Percentiles rank a stretch among this genome's conserved stretches.
Evolutionary conservation across 2,329 filamentous ascomycete species (phyloP).

Genomic region (Graphilbum fragrans): DNA sequence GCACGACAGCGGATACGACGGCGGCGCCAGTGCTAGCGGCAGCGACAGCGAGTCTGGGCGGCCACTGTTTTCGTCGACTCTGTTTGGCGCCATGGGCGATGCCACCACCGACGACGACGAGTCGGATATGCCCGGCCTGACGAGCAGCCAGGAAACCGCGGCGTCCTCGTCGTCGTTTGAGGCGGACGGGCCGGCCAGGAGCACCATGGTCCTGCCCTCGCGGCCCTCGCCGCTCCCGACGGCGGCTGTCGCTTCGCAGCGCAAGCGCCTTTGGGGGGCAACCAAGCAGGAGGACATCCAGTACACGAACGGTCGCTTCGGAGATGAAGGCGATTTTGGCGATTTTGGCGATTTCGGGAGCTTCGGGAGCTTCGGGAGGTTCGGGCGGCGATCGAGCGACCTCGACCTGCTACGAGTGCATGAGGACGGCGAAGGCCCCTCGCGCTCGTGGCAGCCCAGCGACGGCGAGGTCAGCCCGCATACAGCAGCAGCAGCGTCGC

Average conservation of each 20-base stretch:
- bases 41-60: slow-evolving; percentile 17
- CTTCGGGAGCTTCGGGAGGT: background rate
- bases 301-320: slow-evolving; percentile 11
- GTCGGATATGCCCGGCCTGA: slow-evolving; percentile 29
- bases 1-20: slow-evolving; percentile 13
- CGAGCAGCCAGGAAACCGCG: slow-evolving; percentile 41
- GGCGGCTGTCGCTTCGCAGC: slow-evolving; percentile 12
- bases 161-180: slow-evolving; percentile 5
- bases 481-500: slow-evolving; percentile 14
- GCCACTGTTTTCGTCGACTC: background rate
- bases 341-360: slow-evolving; percentile 6
- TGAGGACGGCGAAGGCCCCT: slow-evolving; percentile 20
- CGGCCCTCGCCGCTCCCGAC: slow-evolving; percentile 5
- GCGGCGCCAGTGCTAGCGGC: slow-evolving; percentile 12
- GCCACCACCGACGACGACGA: slow-evolving; percentile 22
- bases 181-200: slow-evolving; percentile 7
- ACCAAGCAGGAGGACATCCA: too few species aligned
- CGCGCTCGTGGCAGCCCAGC: slow-evolving; percentile 8
- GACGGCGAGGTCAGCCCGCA: slow-evolving; percentile 28
- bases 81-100: background rate
- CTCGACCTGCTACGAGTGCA: too few species aligned
- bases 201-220: background rate
- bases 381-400: slow-evolving; percentile 7
- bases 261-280: slow-evolving; percentile 33
- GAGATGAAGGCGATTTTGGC: slow-evolving; percentile 1